Evolutionary conservation across 2,329 filamentous ascomycete species (phyloP).

Genomic region (Pseudogymnoascus sp.): DNA sequence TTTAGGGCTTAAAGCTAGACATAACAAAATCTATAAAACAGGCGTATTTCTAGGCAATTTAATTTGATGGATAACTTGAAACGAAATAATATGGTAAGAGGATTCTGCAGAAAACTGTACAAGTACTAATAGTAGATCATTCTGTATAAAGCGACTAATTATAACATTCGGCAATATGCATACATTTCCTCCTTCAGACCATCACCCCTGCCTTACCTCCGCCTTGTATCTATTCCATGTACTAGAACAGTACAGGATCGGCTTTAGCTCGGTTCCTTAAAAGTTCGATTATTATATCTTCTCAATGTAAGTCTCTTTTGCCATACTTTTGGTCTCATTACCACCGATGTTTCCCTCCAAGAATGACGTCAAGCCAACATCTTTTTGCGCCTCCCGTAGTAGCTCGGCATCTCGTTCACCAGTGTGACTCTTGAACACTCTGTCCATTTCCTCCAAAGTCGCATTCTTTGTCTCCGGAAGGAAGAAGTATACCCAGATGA

Average conservation of each 20-base stretch:
- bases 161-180: not conserved
- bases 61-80: not conserved
- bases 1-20: not conserved
- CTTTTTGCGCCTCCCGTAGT: constrained; percentile 24
- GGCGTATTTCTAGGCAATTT: not conserved
- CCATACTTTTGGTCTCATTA: not conserved
- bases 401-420: constrained; percentile 27
- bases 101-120: not conserved
- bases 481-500: constrained; percentile 44
- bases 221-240: not conserved
- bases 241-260: not conserved
- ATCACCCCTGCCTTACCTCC: not conserved
- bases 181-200: not conserved
- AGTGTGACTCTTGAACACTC: constrained; percentile 40
- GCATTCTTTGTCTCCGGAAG: constrained; percentile 51
- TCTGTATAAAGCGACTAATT: not conserved
- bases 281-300: not conserved
- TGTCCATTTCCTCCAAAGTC: constrained; percentile 50
- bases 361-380: constrained; percentile 24
- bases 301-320: not conserved
- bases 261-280: not conserved
- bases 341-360: not conserved
- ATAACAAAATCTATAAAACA: not conserved
- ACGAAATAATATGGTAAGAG: too few relatives aligned
- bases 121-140: not conserved